These are phyloP conservation scores for Citrus inodora DNA, from an alignment of 345 rosid species.

Conservation along the genomic window DNA sequence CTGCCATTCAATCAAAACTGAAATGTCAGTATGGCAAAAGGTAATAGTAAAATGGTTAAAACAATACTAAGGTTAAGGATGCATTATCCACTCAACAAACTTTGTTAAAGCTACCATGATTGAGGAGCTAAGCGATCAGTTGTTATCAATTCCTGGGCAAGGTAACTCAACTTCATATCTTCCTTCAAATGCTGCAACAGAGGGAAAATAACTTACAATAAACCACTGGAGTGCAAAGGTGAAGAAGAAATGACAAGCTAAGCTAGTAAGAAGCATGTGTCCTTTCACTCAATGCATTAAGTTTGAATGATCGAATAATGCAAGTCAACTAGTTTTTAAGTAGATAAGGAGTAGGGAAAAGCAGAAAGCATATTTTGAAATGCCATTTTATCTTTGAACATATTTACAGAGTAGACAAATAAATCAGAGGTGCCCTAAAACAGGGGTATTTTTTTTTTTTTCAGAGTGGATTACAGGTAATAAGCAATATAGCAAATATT, in stretches of 20 bases:
- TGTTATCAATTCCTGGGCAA: conserved; percentile 87
- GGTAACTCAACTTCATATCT: conserved; percentile 95
- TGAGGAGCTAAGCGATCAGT: conserved; percentile 97
- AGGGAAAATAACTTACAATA: conserved; percentile 2
- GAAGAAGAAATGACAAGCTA: not conserved
- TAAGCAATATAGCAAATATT: not conserved
- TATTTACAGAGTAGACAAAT: not conserved
- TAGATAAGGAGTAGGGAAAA: not conserved
- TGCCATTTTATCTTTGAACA: not conserved
- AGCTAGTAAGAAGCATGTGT: not conserved
- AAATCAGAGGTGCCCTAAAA: not conserved
- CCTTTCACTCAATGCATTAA: not conserved
- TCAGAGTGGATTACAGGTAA: not conserved
- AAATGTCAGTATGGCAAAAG: not conserved
- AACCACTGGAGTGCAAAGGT: not conserved
- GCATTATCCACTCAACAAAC: conserved; percentile 4
- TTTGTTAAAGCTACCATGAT: conserved; percentile 60
- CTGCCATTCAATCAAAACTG: conserved; percentile 35
- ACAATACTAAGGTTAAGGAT: not conserved
- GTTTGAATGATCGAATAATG: not conserved
- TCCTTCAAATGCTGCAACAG: conserved; percentile 91
- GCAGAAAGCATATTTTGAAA: not conserved
- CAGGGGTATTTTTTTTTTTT: not conserved
- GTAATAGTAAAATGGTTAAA: not conserved
- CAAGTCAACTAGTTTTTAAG: not conserved